Percentiles rank a stretch among this genome's conserved stretches.
Conservation (phyloP, 768 basidiomycete species). For the Pisolithus sp. region DNA sequence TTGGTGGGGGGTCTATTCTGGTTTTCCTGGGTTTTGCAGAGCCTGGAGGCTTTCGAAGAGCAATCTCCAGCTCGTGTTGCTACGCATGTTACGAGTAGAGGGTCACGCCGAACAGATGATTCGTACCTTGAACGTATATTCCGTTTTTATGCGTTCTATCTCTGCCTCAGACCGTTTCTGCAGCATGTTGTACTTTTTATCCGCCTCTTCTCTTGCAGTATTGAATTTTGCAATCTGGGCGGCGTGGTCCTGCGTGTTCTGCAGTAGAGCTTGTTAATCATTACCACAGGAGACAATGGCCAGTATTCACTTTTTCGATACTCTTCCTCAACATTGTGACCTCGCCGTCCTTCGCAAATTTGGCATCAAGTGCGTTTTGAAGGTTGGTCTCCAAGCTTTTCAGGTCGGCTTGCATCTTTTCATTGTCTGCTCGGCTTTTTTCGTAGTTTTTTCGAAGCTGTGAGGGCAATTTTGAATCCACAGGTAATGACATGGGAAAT, state of each 20-base stretch:
- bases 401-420: constrained; percentile 37
- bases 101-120: constrained; percentile 1
- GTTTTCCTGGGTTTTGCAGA: constrained; percentile 40
- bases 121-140: constrained; percentile 62
- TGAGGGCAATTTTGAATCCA: constrained; percentile 7
- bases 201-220: constrained; percentile 54
- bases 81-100: constrained; percentile 23
- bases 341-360: constrained; percentile 63
- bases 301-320: constrained; percentile 53
- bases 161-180: constrained; percentile 63
- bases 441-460: constrained; percentile 50
- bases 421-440: constrained; percentile 31
- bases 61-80: constrained; percentile 65
- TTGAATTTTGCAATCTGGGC: constrained; percentile 51
- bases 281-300: not conserved
- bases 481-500: constrained; percentile 2
- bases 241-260: constrained; percentile 57
- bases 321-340: constrained; percentile 57
- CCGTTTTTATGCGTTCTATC: constrained; percentile 62
- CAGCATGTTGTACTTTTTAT: constrained; percentile 46
- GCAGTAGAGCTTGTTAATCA: not conserved
- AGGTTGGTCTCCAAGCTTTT: constrained; percentile 38
- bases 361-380: constrained; percentile 43
- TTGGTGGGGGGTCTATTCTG: constrained; percentile 32
- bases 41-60: constrained; percentile 42